Conservation (phyloP, 441 rosid genomes). For the Bruguiera hainesii region DNA sequence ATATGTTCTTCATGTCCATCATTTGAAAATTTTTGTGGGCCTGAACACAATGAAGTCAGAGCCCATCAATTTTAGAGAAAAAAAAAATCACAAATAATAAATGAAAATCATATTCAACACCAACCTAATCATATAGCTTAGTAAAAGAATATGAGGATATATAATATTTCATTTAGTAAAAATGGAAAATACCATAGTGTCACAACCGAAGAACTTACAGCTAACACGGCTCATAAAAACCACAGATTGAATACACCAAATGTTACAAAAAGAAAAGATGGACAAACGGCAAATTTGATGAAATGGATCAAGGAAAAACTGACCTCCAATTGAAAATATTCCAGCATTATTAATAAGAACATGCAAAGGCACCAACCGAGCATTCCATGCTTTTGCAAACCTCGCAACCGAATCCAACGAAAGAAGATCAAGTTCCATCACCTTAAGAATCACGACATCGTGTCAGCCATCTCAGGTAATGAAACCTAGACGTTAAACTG, state of each 20-base stretch:
- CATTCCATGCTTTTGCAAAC: conserved; percentile 82
- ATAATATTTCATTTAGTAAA: no score
- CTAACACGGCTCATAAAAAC: neutral
- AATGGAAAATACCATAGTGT: no score
- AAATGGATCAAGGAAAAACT: conserved; percentile 14
- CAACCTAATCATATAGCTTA: neutral
- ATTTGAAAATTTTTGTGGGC: conserved; percentile 83
- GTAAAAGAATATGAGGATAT: neutral
- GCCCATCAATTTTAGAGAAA: conserved; percentile 15
- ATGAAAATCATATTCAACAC: conserved; percentile 1
- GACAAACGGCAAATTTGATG: neutral
- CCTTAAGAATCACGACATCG: conserved; percentile 38
- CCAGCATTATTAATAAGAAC: conserved; percentile 96
- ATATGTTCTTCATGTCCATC: conserved; percentile 92
- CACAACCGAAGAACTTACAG: neutral
- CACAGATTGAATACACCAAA: neutral
- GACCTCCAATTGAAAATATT: conserved; percentile 98
- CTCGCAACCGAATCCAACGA: conserved; percentile 77
- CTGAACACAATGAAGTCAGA: conserved; percentile 36
- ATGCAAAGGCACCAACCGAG: conserved; percentile 70
- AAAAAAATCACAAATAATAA: neutral
- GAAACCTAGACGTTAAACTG: neutral
- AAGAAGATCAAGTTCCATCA: conserved; percentile 95
- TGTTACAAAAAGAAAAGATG: no score
- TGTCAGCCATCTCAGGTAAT: conserved; percentile 10